Evolutionary conservation across 1,139 yeast species (phyloP), one percentile per base, ranked within the genome.

Genomic region (Hemisphaericaspora xylanilytica): DNA sequence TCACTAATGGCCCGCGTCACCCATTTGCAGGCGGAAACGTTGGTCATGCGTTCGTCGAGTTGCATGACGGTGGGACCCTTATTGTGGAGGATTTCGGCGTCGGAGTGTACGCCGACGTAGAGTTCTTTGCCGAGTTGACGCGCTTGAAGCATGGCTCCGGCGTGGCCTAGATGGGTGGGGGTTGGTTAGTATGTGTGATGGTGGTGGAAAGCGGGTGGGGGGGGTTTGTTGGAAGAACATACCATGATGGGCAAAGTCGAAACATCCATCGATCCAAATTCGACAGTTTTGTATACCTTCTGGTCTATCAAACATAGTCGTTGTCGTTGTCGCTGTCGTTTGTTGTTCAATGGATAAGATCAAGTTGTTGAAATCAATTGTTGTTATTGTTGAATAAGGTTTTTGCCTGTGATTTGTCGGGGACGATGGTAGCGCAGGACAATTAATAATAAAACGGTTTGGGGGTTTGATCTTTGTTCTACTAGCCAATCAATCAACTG

Each of bases 211-310:
- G 24, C 13, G 13, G 13, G 20, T 30, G 33, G 8, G 13, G 13
- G 27, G 28, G 6, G 26, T 11, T 24, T 24, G 12, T 6, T 9
- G 25, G 27, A 28, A 25, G 24, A 12, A 67, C 81, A 39, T 67
- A 74, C 92, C 98, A 55, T 92, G 97, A 58, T 92, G 98, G 28
- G 95, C 88, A 65, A 92, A 92, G 59, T 92, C 98, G 64, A 92
- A 92, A 56, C 98, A 92, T 0, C 98, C 98, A 58, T 92, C 98
- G 30, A 92, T 80, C 98, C 97, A 92, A 46, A 89, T 81, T 42
- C 65, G 59, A 42, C 65, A 55, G 37, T 65, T 50, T 42, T 69
- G 75, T 33, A 71, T 70, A 15, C 73, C 77, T 38, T 59, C 65
- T n/a, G 76, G 76, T 50, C 69, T 54, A 44, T 58, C 70, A 50